Evolutionary conservation across 768 basidiomycete genomes (phyloP).

Genomic region (Suillus discolor): DNA sequence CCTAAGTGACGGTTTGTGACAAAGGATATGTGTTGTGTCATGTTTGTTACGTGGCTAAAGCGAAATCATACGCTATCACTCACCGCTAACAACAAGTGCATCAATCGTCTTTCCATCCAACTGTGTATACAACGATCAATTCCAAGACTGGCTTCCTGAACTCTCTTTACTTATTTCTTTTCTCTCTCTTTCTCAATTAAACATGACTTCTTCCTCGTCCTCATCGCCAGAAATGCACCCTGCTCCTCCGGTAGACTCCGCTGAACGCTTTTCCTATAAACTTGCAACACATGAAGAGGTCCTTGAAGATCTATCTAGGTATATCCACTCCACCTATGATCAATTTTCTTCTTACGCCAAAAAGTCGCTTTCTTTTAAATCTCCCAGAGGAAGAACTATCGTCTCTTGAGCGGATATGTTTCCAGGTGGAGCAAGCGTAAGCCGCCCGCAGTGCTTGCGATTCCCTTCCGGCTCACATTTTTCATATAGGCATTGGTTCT

Average conservation of each 20-base stretch:
- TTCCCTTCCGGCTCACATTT: conserved; percentile 18
- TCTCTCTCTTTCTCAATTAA: conserved; percentile 19
- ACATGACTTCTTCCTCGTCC: conserved; percentile 77
- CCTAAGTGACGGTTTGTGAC: too few relatives aligned
- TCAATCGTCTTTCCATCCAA: conserved; percentile 26
- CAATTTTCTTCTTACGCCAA: conserved; percentile 16
- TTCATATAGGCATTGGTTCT: conserved; percentile 91
- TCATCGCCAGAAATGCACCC: conserved; percentile 74
- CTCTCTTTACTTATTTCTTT: conserved; percentile 35
- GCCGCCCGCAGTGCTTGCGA: conserved; percentile 34
- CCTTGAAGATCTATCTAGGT: conserved; percentile 91
- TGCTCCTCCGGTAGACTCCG: conserved; percentile 42
- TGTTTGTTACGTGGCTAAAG: conserved; percentile 20
- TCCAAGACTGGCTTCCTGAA: conserved; percentile 27
- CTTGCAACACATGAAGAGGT: conserved; percentile 82
- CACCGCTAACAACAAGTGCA: conserved; percentile 26
- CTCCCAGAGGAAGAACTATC: conserved; percentile 91
- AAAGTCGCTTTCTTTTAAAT: conserved; percentile 94
- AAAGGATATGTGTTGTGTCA: conserved; percentile 20
- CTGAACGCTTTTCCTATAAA: conserved; percentile 58
- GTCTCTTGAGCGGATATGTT: conserved; percentile 92
- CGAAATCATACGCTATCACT: conserved; percentile 11
- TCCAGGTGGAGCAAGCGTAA: conserved; percentile 99
- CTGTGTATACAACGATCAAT: conserved; percentile 37
- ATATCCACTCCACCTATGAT: conserved; percentile 18